These are phyloP conservation scores for Syzygium aromaticum DNA, from an alignment of 345 rosid species.

Conservation along the genomic window DNA sequence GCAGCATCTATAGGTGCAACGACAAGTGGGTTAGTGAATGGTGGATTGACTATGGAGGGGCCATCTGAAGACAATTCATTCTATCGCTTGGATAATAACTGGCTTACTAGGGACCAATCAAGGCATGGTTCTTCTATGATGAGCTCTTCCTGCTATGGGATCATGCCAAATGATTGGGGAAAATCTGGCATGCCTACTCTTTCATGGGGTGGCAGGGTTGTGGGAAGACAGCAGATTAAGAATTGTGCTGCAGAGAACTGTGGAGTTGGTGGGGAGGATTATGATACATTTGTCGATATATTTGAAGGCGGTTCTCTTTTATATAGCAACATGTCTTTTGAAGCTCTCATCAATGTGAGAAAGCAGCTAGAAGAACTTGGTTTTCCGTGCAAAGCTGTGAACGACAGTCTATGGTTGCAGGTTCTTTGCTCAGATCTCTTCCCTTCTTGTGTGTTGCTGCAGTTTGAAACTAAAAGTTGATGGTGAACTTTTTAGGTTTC, in stretches of 20 bases:
- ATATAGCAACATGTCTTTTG: constrained; percentile 94
- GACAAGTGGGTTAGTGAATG: constrained; percentile 26
- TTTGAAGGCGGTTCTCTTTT: constrained; percentile 94
- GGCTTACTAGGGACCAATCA: constrained; percentile 61
- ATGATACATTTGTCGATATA: constrained; percentile 70
- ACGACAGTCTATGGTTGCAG: constrained; percentile 99
- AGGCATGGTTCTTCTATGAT: constrained; percentile 45
- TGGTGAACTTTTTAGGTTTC: neutral
- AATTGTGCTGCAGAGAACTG: constrained; percentile 44
- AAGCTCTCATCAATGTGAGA: constrained; percentile 79
- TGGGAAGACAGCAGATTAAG: constrained; percentile 62
- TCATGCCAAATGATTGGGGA: constrained; percentile 73
- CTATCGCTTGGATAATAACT: constrained; percentile 48
- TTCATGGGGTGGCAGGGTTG: constrained; percentile 98
- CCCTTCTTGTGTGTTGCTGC: constrained; percentile 6
- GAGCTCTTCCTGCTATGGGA: constrained; percentile 49
- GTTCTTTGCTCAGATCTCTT: constrained; percentile 26
- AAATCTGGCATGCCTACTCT: constrained; percentile 61
- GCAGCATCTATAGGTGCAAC: constrained; percentile 30
- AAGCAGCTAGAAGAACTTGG: constrained; percentile 94
- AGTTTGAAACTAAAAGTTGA: neutral
- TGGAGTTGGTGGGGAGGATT: constrained; percentile 65
- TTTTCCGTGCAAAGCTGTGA: constrained; percentile 93
- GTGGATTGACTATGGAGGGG: constrained; percentile 67
- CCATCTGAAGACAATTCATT: constrained; percentile 69